Percentiles rank a stretch among this genome's conserved stretches.
phyloP scores from a whole-genome alignment of 2,329 filamentous ascomycete genomes.

The Talaromyces piceae region DNA sequence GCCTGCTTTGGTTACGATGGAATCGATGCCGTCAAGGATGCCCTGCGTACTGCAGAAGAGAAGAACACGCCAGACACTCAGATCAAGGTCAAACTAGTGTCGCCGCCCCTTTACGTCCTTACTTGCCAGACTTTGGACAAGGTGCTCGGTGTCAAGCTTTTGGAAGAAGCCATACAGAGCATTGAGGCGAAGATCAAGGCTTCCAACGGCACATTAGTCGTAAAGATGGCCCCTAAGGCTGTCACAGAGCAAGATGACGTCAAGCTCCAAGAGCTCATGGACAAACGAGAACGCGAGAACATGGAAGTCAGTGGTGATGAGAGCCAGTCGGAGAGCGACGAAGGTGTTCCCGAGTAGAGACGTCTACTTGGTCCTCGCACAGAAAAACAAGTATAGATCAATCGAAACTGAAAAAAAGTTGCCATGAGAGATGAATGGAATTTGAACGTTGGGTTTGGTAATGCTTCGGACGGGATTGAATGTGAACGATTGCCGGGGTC shows the following conservation, averaged over 20 bases:
- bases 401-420: neutral
- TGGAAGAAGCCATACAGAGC: conserved; percentile 85
- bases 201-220: conserved; percentile 69
- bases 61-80: conserved; percentile 87
- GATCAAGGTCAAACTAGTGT: conserved; percentile 98
- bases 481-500: neutral
- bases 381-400: neutral
- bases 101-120: conserved; percentile 90
- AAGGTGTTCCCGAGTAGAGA: conserved; percentile 60
- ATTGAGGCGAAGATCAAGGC: conserved; percentile 73
- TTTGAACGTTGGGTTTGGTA: neutral
- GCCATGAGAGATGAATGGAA: neutral
- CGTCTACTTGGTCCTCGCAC: no score
- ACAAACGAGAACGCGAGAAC: conserved; percentile 97
- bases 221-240: conserved; percentile 99
- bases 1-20: conserved; percentile 94
- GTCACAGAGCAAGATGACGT: conserved; percentile 98
- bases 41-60: conserved; percentile 82
- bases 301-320: conserved; percentile 97
- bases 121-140: conserved; percentile 96
- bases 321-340: conserved; percentile 90
- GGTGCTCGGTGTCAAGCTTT: conserved; percentile 68
- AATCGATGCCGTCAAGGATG: conserved; percentile 94
- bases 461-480: neutral
- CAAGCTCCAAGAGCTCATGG: conserved; percentile 94